These are phyloP conservation scores for Blastobotrys proliferans DNA, from an alignment of 1,139 yeast genomes.

Conservation along the genomic window DNA sequence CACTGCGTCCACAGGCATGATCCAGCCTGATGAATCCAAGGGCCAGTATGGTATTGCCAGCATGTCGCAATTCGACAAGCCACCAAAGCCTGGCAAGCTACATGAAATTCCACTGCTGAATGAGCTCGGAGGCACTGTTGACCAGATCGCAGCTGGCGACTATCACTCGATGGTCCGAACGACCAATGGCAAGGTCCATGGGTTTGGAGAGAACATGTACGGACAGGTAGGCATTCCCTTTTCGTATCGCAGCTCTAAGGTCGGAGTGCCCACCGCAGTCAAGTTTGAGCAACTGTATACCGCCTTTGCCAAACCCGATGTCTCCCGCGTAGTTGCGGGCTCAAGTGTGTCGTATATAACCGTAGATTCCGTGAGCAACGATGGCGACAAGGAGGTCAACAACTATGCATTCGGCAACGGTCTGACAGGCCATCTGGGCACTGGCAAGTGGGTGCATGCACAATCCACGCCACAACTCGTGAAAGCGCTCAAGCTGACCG, in stretches of 20 bases:
- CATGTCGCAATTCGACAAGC: constrained; percentile 56
- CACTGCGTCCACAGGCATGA: constrained; percentile 53
- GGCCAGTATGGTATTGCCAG: constrained; percentile 86
- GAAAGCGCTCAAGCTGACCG: constrained; percentile 43
- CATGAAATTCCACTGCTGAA: constrained; percentile 34
- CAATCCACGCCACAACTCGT: constrained; percentile 63
- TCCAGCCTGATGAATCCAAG: constrained; percentile 37
- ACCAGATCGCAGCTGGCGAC: constrained; percentile 66
- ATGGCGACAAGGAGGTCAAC: constrained; percentile 16
- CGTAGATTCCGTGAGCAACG: constrained; percentile 20
- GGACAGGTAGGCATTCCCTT: constrained; percentile 84
- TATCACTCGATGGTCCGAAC: constrained; percentile 70
- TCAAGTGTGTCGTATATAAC: constrained; percentile 57
- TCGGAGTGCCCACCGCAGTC: constrained; percentile 59
- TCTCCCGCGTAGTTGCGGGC: constrained; percentile 57
- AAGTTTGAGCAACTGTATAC: constrained; percentile 33
- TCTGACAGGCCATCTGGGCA: constrained; percentile 81
- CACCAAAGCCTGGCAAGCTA: constrained; percentile 43
- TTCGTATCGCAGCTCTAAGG: constrained; percentile 57
- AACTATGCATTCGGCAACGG: constrained; percentile 73
- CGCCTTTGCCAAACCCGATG: constrained; percentile 27
- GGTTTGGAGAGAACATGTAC: constrained; percentile 77
- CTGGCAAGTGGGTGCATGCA: constrained; percentile 69
- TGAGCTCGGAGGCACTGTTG: constrained; percentile 34
- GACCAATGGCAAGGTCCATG: constrained; percentile 58